These are phyloP conservation scores for Cadophora sp. DNA, from an alignment of 2,329 filamentous ascomycete species.

Conservation along the genomic window DNA sequence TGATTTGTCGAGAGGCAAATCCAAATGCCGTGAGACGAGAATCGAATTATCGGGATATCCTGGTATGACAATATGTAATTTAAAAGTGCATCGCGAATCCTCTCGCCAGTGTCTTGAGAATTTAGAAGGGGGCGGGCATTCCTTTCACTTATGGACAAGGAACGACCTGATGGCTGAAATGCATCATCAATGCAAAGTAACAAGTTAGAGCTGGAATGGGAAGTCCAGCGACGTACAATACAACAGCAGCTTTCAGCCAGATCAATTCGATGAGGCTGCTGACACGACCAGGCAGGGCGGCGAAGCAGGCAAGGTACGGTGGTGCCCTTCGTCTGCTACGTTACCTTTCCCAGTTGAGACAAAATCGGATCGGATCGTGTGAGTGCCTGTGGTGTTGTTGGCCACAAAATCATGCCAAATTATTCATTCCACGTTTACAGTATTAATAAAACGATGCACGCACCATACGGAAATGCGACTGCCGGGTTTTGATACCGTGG, in stretches of 20 bases:
- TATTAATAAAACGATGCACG: not conserved
- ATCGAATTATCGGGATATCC: not conserved
- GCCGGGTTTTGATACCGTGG: not conserved
- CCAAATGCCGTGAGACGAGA: not conserved
- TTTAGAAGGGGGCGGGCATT: not conserved
- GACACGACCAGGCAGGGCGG: conserved; percentile 6
- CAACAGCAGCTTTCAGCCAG: conserved; percentile 1
- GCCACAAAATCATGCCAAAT: conserved; percentile 8
- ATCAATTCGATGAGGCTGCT: conserved; percentile 11
- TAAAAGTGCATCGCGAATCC: not conserved
- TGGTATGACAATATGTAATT: not conserved
- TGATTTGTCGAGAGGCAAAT: conserved; percentile 6
- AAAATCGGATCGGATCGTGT: not conserved
- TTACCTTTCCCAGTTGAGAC: conserved; percentile 15
- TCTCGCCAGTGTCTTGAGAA: conserved; percentile 6
- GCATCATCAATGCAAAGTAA: conserved; percentile 5
- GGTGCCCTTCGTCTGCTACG: conserved; percentile 11
- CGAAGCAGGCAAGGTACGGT: conserved; percentile 4
- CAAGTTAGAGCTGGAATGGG: not conserved
- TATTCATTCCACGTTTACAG: not conserved
- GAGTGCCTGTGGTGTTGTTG: not conserved
- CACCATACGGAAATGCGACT: not conserved
- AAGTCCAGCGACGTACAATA: not conserved
- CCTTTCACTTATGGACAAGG: not conserved
- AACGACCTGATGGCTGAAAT: conserved; percentile 10